Evolutionary conservation across 2,329 filamentous ascomycete species (phyloP).

Genomic region (Aplosporella prunicola): DNA sequence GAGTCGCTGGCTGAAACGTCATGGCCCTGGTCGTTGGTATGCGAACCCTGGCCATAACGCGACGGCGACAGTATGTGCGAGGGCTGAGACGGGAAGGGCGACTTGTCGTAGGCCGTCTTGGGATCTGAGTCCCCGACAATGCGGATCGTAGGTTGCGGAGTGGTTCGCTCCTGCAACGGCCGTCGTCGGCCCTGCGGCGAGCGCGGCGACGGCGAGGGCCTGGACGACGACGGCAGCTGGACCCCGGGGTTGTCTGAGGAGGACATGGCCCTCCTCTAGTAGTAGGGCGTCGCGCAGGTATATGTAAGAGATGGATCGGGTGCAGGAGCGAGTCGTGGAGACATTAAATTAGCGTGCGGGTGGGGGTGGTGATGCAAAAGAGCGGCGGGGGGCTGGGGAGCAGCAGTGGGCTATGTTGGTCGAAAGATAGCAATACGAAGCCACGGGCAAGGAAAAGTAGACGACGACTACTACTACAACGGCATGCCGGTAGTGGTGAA

Average conservation of each 20-base stretch:
- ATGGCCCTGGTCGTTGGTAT: constrained; percentile 28
- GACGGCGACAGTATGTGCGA: constrained; percentile 29
- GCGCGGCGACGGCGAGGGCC: constrained; percentile 25
- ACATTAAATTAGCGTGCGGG: constrained; percentile 12
- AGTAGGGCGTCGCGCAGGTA: neutral
- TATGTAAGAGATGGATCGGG: constrained; percentile 1
- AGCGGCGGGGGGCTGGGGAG: constrained; percentile 1
- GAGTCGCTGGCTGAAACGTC: constrained; percentile 30
- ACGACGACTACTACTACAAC: constrained; percentile 8
- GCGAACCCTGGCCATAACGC: constrained; percentile 27
- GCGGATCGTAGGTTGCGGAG: constrained; percentile 28
- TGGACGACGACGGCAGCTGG: constrained; percentile 12
- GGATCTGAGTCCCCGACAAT: constrained; percentile 29
- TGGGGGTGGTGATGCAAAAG: no score
- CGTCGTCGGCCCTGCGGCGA: constrained; percentile 31
- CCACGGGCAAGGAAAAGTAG: neutral
- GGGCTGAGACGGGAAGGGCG: constrained; percentile 29
- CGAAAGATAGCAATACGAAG: neutral
- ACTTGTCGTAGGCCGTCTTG: constrained; percentile 28
- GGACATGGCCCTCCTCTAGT: constrained; percentile 10
- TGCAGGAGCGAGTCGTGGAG: constrained; percentile 8
- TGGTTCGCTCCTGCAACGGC: constrained; percentile 30
- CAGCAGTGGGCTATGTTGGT: neutral
- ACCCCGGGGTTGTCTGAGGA: constrained; percentile 2
- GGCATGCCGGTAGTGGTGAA: constrained; percentile 6